phyloP scores from a whole-genome alignment of 805 yeast genomes.

The Saccharomycopsis sp. region DNA sequence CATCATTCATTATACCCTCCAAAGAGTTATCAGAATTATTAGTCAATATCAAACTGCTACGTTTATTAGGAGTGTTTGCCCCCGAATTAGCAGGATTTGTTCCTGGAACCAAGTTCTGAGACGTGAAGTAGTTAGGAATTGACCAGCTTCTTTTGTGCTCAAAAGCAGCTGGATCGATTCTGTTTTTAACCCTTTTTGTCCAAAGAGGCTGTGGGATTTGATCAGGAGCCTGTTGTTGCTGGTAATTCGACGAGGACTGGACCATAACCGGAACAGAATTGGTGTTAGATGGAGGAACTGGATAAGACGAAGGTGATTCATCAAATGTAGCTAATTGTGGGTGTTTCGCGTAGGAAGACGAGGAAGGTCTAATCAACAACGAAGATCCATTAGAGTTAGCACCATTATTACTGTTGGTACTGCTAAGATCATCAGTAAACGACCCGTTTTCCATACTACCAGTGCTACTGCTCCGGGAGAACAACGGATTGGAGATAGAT shows the following conservation, averaged over 20 bases:
- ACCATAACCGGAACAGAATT: background rate
- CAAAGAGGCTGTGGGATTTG: constrained; percentile 8
- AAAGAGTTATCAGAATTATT: constrained; percentile 2
- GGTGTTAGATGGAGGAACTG: too few species aligned
- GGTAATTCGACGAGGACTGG: background rate
- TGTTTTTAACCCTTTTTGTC: constrained; percentile 13
- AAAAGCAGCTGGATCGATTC: constrained; percentile 8
- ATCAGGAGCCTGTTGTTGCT: background rate
- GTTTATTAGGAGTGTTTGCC: background rate
- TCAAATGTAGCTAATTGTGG: background rate
- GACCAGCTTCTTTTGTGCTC: constrained; percentile 21
- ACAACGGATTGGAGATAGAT: constrained; percentile 18
- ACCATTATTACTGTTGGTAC: background rate
- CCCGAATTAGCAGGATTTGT: background rate
- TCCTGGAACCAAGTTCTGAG: background rate
- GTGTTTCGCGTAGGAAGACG: background rate
- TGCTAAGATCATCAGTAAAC: background rate
- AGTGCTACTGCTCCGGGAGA: constrained; percentile 3
- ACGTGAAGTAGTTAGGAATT: constrained; percentile 9
- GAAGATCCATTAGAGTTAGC: background rate
- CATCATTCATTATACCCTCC: background rate
- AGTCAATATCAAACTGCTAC: background rate
- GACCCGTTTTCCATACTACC: background rate
- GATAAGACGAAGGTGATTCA: background rate
- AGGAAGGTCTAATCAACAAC: constrained; percentile 2